Percentiles rank a stretch among this genome's conserved stretches.
These are phyloP conservation scores for Backusella psychrophila DNA, from an alignment of 192 early-diverging fungal species.

Conservation along the genomic window DNA sequence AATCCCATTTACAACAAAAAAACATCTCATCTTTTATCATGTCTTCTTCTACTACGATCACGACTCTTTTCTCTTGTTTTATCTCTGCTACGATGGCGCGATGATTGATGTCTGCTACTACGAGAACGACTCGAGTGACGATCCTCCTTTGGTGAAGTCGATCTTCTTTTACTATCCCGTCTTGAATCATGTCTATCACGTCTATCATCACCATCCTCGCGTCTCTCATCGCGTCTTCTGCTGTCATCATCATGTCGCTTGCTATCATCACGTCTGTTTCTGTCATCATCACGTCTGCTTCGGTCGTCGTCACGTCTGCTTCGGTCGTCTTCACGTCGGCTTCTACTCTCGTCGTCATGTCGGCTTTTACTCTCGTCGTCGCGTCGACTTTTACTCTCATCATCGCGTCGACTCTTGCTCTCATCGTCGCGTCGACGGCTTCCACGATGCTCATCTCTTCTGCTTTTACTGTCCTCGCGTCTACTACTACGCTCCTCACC, in stretches of 20 bases:
- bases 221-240: background rate
- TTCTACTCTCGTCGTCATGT: background rate
- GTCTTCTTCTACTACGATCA: slow-evolving; percentile 11
- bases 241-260: background rate
- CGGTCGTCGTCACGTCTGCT: background rate
- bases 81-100: slow-evolving; percentile 36
- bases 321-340: background rate
- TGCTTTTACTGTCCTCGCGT: background rate
- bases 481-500: background rate
- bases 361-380: background rate
- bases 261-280: background rate
- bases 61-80: slow-evolving; percentile 30
- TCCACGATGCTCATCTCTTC: background rate
- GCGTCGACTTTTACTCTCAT: background rate
- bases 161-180: background rate
- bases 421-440: background rate
- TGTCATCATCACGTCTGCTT: background rate
- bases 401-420: background rate
- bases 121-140: slow-evolving; percentile 24
- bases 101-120: slow-evolving; percentile 13
- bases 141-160: background rate
- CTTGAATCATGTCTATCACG: background rate
- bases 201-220: background rate
- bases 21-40: background rate
- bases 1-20: background rate